A percentile compares a stretch with the other conserved stretches of the same genome.
Conservation (phyloP, 257 asterid species). For the Euphrasia confusa region DNA sequence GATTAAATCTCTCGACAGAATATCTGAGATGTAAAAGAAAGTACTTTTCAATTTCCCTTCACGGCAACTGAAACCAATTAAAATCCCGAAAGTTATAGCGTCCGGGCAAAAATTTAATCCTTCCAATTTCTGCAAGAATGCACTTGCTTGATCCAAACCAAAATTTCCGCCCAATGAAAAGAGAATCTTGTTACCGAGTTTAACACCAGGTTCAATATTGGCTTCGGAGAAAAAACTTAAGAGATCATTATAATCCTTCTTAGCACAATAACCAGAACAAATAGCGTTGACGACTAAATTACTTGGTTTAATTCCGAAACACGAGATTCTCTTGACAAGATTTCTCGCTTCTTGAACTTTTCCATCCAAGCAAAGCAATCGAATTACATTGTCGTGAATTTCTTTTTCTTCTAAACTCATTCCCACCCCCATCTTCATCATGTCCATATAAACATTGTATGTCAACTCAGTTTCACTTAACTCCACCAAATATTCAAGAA, state of each 20-base stretch:
- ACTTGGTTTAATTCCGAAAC: slow-evolving; percentile 46
- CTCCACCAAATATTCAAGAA: slow-evolving; percentile 47
- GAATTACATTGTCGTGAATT: slow-evolving; percentile 49
- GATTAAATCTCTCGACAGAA: slow-evolving; percentile 46
- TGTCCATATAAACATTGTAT: slow-evolving; percentile 46
- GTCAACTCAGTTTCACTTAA: slow-evolving; percentile 45
- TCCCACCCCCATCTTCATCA: slow-evolving; percentile 39
- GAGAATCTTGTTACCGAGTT: slow-evolving; percentile 56
- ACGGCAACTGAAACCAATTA: slow-evolving; percentile 66
- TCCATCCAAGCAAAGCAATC: slow-evolving; percentile 59
- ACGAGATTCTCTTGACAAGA: slow-evolving; percentile 39
- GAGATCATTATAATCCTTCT: slow-evolving; percentile 79
- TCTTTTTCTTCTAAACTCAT: slow-evolving; percentile 33
- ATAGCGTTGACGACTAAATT: slow-evolving; percentile 39
- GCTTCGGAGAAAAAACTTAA: slow-evolving; percentile 54
- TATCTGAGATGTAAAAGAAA: slow-evolving; percentile 33
- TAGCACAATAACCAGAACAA: slow-evolving; percentile 59
- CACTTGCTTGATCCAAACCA: slow-evolving; percentile 49
- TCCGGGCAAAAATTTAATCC: slow-evolving; percentile 55
- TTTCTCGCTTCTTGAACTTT: slow-evolving; percentile 79
- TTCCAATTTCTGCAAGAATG: slow-evolving; percentile 52
- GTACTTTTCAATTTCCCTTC: slow-evolving; percentile 58
- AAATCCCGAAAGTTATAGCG: slow-evolving; percentile 63
- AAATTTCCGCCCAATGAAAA: slow-evolving; percentile 47
- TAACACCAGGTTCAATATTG: slow-evolving; percentile 39